These are phyloP conservation scores for Camellia sinensis DNA, from an alignment of 148 eudicot species.

Conservation along the genomic window DNA sequence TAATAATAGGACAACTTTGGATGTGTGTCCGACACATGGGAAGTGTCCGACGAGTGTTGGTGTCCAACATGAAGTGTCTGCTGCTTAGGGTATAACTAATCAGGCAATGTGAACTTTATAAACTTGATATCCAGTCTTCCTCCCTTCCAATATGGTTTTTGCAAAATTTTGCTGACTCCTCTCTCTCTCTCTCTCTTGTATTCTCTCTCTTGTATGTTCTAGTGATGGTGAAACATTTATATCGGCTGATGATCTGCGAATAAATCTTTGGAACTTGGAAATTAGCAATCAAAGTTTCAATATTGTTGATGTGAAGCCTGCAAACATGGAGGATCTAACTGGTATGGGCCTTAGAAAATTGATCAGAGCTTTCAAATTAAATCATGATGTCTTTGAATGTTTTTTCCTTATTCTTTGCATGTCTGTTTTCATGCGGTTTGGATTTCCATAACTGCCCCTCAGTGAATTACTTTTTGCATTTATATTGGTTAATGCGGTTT, in stretches of 20 bases:
- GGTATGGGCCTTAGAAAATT: constrained; percentile 36
- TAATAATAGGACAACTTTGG: too few species aligned
- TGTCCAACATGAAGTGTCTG: too few species aligned
- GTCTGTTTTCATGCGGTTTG: not conserved
- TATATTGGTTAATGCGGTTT: not conserved
- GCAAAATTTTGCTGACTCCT: constrained; percentile 9
- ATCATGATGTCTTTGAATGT: not conserved
- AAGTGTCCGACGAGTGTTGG: too few species aligned
- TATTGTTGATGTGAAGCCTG: constrained; percentile 86
- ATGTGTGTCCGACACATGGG: too few species aligned
- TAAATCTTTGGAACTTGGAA: constrained; percentile 92
- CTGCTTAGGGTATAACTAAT: too few species aligned
- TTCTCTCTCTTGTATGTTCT: constrained; percentile 11
- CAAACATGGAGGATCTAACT: constrained; percentile 87
- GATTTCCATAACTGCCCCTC: not conserved
- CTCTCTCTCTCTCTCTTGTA: not conserved
- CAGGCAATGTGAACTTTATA: too few species aligned
- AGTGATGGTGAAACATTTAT: constrained; percentile 93
- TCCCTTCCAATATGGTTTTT: not conserved
- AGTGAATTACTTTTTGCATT: not conserved
- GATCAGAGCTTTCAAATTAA: not conserved
- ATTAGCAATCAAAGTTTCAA: constrained; percentile 86
- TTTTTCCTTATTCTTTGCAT: not conserved
- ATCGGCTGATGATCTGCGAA: constrained; percentile 87
- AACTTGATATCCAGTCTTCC: not conserved